These are phyloP conservation scores for Filosporella fistucella DNA, from an alignment of 495 filamentous ascomycete species.

Conservation along the genomic window DNA sequence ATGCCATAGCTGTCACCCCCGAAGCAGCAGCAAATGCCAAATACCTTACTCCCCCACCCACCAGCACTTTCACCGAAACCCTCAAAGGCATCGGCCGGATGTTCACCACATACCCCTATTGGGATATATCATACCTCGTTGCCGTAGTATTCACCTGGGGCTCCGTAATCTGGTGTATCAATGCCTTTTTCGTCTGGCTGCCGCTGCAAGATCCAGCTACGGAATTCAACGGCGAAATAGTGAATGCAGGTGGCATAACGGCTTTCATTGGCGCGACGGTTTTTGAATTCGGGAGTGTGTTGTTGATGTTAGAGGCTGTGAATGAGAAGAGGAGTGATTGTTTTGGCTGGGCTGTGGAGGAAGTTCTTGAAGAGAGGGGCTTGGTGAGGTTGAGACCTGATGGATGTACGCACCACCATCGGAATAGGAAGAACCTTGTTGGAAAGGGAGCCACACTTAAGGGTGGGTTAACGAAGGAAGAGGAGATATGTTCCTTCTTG, in stretches of 20 bases:
- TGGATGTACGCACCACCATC: conserved; percentile 52
- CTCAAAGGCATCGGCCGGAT: conserved; percentile 47
- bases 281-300: conserved; percentile 61
- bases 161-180: conserved; percentile 61
- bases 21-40: conserved; percentile 21
- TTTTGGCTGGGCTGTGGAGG: conserved; percentile 67
- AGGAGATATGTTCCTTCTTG: no score
- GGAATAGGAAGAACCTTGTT: conserved; percentile 42
- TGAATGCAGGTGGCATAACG: conserved; percentile 53
- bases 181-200: conserved; percentile 63
- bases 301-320: conserved; percentile 64
- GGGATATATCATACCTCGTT: conserved; percentile 67
- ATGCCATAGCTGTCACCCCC: conserved; percentile 47
- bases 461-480: no score
- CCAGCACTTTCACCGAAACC: conserved; percentile 35
- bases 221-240: conserved; percentile 49
- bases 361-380: conserved; percentile 33
- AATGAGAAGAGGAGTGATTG: conserved; percentile 63
- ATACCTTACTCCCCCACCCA: conserved; percentile 36
- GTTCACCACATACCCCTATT: conserved; percentile 53
- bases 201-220: conserved; percentile 49
- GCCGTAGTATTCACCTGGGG: conserved; percentile 59
- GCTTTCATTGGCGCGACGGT: conserved; percentile 68
- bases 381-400: conserved; percentile 25
- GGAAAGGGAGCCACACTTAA: conserved; percentile 25